phyloP scores from a whole-genome alignment of 169 alveolate genomes.

The Babesia sp. region DNA sequence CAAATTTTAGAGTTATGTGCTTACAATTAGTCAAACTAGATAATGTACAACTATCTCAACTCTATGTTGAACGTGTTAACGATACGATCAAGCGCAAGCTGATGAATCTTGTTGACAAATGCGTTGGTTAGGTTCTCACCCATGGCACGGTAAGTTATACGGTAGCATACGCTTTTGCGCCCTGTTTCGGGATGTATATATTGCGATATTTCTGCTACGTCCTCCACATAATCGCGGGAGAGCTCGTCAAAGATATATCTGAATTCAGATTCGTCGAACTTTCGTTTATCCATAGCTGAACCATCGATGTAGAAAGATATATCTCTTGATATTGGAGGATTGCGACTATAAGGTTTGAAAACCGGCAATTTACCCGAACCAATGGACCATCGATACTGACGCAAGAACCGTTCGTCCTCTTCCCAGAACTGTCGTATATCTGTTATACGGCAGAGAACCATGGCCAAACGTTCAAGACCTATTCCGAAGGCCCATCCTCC shows the following conservation, averaged over 20 bases:
- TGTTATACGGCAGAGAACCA: constrained; percentile 85
- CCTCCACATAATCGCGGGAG: constrained; percentile 60
- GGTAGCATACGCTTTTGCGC: constrained; percentile 65
- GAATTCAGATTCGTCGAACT: constrained; percentile 23
- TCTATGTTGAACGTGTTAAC: constrained; percentile 13
- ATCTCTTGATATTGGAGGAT: constrained; percentile 73
- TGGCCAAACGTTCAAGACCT: constrained; percentile 90
- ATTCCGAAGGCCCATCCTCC: constrained; percentile 94
- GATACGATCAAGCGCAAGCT: constrained; percentile 13
- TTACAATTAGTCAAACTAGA: not conserved
- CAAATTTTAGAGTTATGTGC: not conserved
- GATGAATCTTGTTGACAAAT: constrained; percentile 68
- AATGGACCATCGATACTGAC: constrained; percentile 74
- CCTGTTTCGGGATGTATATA: constrained; percentile 36
- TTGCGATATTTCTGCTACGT: constrained; percentile 16
- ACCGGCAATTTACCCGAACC: constrained; percentile 45
- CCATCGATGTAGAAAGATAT: constrained; percentile 70
- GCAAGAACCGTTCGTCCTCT: constrained; percentile 83
- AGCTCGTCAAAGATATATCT: constrained; percentile 9
- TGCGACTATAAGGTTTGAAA: constrained; percentile 72
- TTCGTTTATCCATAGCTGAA: not conserved
- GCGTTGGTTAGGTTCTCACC: constrained; percentile 74
- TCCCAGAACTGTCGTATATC: constrained; percentile 93
- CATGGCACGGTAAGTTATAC: constrained; percentile 73
- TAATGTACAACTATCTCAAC: constrained; percentile 3